Base-by-base conservation (phyloP, 2,329 filamentous ascomycete species). In the Claviceps africana region DNA sequence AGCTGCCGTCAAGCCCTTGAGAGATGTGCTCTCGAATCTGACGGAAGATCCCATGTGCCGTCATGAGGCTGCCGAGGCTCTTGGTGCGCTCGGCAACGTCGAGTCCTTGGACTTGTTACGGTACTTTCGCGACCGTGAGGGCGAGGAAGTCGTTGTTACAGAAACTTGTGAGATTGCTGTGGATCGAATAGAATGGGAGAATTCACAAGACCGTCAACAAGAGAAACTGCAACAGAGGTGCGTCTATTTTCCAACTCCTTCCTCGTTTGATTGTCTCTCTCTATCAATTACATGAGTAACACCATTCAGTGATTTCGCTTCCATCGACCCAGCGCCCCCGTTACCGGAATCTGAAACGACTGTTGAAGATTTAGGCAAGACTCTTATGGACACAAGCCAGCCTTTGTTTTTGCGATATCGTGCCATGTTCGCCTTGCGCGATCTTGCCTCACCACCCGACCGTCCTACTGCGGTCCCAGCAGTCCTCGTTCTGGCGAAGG, bases 121-220 rank as follows among this genome's bases (percentile, higher is more conserved):
- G 64, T 68, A 79, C 57, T 80, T 88, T 63, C 78, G 88, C 56
- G 86, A 96, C 64, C 81, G 88, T 56, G 70, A 75, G 56, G 81
- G 79, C 19, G 90, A 97, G 70, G 77, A 83, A 35, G 81, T 85
- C 30, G 86, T 89, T 40, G 83, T 98, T n/a, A 80, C 79, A 43
- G 90, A 98, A 75, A 98, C 93, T 0, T 98, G 93, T 66, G 93
- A 98, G 65, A 93, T 98, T 65, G 91, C 94, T 6, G 86, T 97
- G 53, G 90, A 89, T 62, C 81, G 93, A 58, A 94, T 98, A 63
- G 78, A 90, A 66, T 98, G 93, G 91, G 88, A 93, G 69, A 86
- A 87, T 61, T 87, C 84, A 2, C 78, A 84, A 61, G 74, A 79
- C 61, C 75, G 79, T 56, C 83, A 83, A 65, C 70, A 72, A 44